phyloP scores from a whole-genome alignment of 106 monocot species.

The Posidonia australis region DNA sequence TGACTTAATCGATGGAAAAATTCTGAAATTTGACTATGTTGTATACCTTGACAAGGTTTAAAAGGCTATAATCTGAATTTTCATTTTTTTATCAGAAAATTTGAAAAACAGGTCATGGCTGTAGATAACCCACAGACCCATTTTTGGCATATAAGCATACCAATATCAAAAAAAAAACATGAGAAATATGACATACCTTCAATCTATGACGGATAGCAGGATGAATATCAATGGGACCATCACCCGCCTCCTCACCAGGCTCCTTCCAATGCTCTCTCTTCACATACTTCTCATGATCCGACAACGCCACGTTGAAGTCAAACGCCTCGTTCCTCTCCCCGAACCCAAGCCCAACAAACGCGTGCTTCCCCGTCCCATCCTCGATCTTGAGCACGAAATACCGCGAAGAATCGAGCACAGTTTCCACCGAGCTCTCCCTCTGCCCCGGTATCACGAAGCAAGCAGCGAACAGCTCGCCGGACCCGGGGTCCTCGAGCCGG shows the following conservation, averaged over 20 bases:
- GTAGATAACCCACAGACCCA: no score
- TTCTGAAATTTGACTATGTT: no score
- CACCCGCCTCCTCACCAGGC: slow-evolving; percentile 15
- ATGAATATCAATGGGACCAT: slow-evolving; percentile 49
- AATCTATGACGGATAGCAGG: slow-evolving; percentile 65
- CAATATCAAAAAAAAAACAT: no score
- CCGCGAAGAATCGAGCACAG: slow-evolving; percentile 82
- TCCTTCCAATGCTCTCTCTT: slow-evolving; percentile 67
- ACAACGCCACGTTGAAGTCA: slow-evolving; percentile 93
- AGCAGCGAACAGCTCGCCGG: slow-evolving; percentile 92
- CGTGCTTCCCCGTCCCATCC: slow-evolving; percentile 88
- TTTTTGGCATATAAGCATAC: no score
- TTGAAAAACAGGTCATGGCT: no score
- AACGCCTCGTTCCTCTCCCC: slow-evolving; percentile 92
- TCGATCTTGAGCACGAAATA: slow-evolving; percentile 93
- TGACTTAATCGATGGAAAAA: no score
- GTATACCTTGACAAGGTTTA: no score
- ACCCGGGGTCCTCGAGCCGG: slow-evolving; percentile 82
- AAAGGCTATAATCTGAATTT: no score
- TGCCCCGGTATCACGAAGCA: slow-evolving; percentile 63
- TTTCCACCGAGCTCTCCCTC: slow-evolving; percentile 69
- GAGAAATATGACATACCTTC: no score
- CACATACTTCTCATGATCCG: slow-evolving; percentile 91
- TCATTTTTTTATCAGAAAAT: no score
- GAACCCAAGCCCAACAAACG: slow-evolving; percentile 80